Evolutionary conservation across 257 asterid species (phyloP), one percentile per base, ranked within the genome.

Genomic region (Solanum chilense): DNA sequence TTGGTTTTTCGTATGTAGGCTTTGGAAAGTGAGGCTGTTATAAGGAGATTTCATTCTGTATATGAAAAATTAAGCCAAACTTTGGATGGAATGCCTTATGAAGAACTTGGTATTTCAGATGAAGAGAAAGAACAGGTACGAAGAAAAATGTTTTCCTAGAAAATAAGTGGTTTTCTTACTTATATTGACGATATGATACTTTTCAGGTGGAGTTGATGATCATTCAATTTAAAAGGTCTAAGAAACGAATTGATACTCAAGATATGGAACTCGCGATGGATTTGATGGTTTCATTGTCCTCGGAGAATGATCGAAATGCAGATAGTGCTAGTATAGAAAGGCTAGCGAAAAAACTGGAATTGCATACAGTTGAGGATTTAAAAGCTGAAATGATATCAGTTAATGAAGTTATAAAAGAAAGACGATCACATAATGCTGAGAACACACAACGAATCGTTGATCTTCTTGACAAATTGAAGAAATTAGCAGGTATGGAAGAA

Each of bases 251-350:
- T 0, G 97, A 94, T 49, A 91, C 96, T 0, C 98, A 95, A 87
- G 99, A 97, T 89, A 97, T 97, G 95, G 99, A 97, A 87, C 94
- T 97, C 3, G 88, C 95, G 2, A 95, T 97, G 98, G 99, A 95
- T 89, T 85, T 95, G 89, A 95, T 97, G 98, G 98, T 94, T 69
- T 96, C 91, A 2, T 85, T 92, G 12, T 95, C 98, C 27, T 89
- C 93, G 2, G 90, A 88, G 74, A 74, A 93, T 86, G 98, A 94
- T 13, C 87, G 98, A 44, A 95, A 93, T 81, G 98, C 94, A 6
- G 95, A 95, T 68, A 89, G 82, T 37, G 98, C 96, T 1, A 94
- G 92, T 37, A 82, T 95, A 7, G 98, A 97, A 83, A 94, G 99
- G 90, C 92, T 97, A 20, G 98, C 98, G 8, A 92, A 87, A 75